Evolutionary conservation across 331 rosid genomes (phyloP).

Genomic region (Dryas integrifolia): DNA sequence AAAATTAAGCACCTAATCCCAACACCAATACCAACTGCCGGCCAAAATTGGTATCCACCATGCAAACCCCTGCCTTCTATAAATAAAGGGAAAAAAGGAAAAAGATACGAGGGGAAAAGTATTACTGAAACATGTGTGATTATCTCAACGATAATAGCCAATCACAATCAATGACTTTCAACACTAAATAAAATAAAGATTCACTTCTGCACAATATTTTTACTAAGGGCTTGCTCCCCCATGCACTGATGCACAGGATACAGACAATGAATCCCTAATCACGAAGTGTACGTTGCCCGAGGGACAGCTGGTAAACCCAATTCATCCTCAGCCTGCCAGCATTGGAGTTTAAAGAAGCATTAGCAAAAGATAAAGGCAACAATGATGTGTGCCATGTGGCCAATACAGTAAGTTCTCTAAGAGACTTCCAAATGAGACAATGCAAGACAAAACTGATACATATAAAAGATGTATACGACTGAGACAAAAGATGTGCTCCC

Average conservation of each 20-base stretch:
- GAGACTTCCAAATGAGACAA: no score
- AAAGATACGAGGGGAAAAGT: no score
- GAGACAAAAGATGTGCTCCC: no score
- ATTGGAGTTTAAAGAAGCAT: conserved; percentile 26
- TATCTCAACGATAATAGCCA: not conserved
- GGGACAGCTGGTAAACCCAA: conserved; percentile 95
- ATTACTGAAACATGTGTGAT: no score
- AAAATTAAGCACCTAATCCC: no score
- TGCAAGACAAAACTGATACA: no score
- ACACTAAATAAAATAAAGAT: conserved; percentile 25
- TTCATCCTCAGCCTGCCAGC: conserved; percentile 76
- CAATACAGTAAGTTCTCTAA: not conserved
- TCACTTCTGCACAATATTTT: conserved; percentile 43
- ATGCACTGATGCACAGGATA: conserved; percentile 4
- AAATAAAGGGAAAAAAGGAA: no score
- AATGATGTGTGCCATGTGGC: not conserved
- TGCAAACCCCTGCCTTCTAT: no score
- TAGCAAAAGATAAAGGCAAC: not conserved
- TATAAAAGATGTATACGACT: no score
- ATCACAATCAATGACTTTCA: conserved; percentile 9
- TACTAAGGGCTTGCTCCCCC: conserved; percentile 39
- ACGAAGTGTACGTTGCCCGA: conserved; percentile 62
- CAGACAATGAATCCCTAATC: conserved; percentile 37
- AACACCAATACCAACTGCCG: no score
- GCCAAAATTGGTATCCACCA: no score